These are phyloP conservation scores for Aurantiochytrium sp. DNA, from an alignment of 108 stramenopile species.

Conservation along the genomic window DNA sequence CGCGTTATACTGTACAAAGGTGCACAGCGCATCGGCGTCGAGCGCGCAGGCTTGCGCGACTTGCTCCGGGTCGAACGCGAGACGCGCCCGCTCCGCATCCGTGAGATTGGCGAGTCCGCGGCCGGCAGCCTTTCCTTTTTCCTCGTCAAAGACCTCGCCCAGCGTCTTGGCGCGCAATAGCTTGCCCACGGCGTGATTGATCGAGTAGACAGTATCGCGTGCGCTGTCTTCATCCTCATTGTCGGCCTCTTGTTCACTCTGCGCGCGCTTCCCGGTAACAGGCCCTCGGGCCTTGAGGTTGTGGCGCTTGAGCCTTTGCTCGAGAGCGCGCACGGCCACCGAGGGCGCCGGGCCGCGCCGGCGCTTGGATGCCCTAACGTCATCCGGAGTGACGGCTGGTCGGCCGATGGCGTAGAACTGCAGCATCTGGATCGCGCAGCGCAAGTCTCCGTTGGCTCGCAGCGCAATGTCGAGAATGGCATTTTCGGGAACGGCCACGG, in stretches of 20 bases:
- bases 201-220: neutral
- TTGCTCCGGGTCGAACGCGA: conserved; percentile 2
- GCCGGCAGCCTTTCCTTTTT: neutral
- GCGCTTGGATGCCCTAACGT: neutral
- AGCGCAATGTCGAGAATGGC: neutral
- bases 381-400: neutral
- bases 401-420: neutral
- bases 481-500: neutral
- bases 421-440: neutral
- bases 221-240: neutral
- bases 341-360: neutral
- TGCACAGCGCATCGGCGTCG: neutral
- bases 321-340: neutral
- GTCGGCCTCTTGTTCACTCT: neutral
- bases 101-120: neutral
- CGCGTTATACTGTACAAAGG: neutral
- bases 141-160: neutral
- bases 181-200: conserved; percentile 4
- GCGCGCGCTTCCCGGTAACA: neutral
- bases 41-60: neutral
- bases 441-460: neutral
- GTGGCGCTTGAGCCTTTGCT: neutral
- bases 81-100: neutral
- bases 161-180: neutral
- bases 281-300: too few species aligned